Base-by-base conservation (phyloP, 768 basidiomycete genomes). In the Polyporus arcularius region DNA sequence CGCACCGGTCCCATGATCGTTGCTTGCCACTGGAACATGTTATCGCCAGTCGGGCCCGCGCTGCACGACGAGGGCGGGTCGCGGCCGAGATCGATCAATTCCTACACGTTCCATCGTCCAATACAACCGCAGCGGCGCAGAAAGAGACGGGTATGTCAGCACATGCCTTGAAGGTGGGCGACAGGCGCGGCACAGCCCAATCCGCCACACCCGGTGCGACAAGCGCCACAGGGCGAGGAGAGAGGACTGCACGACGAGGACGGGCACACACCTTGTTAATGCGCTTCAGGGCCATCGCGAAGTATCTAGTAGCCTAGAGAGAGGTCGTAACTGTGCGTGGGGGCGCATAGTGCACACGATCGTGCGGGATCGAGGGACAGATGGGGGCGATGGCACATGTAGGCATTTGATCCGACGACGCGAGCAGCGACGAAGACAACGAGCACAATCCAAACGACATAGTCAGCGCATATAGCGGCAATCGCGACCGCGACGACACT, bases 41-140 rank as follows among this genome's bases (percentile, higher is more conserved):
- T 96, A 74, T 98, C 96, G 55, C 94, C 94, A 62, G 90, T 94
- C 46, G 97, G 97, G 55, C 97, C 97, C 69, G 97, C 97, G 70
- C 94, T 96, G 89, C 97, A 99, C 58, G 97, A 98, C 55, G 96
- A 95, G 68, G 97, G 97, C 76, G 97, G 97, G 82, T 99, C 97
- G 73, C 96, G 95, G 56, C 96, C 96, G 76, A 99, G 96, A 82
- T 99, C 97, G 76, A 92, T 84, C 84, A 98, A 86, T 88, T 99
- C 97, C 97, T 99, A 71, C 49, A 72, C 30, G 10, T n/a, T 21
- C n/a, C 6, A 26, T 11, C 7, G 46, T 30, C 26, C 46, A 61
- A 63, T 21, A 39, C 21, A n/a, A 30, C 16, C 49, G 32, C 26
- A 54, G 45, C 30, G 14, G 31, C 56, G 21, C 39, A 26, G n/a